Conservation (phyloP, 352 stramenopile species). For the Thalassiosira ordinaria region DNA sequence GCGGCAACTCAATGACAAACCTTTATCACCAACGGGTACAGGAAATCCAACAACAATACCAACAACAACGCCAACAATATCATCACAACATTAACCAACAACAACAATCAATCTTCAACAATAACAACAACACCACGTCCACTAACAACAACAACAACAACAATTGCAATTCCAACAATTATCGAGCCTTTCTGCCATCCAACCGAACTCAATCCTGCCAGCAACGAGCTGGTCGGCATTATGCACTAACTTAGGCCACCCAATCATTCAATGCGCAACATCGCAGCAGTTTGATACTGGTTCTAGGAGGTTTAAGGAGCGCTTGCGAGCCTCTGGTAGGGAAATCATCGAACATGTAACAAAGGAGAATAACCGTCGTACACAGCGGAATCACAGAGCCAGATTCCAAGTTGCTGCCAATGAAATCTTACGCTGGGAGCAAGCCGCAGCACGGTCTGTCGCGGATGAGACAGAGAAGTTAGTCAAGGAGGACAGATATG, state of each 20-base stretch:
- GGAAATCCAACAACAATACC: too few relatives aligned
- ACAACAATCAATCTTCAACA: neutral
- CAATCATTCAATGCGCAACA: neutral
- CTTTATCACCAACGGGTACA: too few relatives aligned
- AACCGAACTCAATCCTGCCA: too few relatives aligned
- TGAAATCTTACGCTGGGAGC: neutral
- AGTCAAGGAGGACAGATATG: neutral
- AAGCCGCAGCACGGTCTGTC: neutral
- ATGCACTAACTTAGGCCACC: neutral
- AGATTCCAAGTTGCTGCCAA: neutral
- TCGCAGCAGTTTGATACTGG: neutral
- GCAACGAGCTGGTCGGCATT: neutral
- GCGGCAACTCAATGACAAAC: too few relatives aligned
- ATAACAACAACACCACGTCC: neutral
- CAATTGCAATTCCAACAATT: too few relatives aligned
- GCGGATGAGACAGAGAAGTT: neutral
- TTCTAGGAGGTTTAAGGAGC: neutral
- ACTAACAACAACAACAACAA: neutral
- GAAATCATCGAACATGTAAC: neutral
- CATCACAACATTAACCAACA: neutral
- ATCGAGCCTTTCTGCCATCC: too few relatives aligned
- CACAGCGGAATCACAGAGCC: neutral
- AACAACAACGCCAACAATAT: too few relatives aligned
- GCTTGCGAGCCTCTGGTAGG: neutral
- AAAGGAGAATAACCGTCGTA: neutral